Conservation (phyloP, 2,329 filamentous ascomycete species). For the Sclerotinia glacialis region DNA sequence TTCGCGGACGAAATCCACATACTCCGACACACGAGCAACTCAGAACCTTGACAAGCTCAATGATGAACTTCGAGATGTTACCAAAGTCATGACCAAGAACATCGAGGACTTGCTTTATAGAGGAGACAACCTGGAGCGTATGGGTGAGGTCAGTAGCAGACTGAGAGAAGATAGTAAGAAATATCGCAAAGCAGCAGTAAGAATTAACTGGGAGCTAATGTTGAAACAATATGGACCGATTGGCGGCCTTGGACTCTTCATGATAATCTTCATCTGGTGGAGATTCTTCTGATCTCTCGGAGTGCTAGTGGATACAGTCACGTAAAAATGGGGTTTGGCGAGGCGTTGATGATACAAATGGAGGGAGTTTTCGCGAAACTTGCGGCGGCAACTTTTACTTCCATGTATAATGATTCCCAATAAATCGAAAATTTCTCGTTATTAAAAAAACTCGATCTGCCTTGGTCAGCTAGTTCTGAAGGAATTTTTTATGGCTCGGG, state of each 20-base stretch:
- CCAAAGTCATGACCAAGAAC: constrained; percentile 99
- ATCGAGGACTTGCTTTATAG: constrained; percentile 96
- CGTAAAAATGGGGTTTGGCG: neutral
- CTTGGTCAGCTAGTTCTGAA: neutral
- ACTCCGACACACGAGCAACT: constrained; percentile 85
- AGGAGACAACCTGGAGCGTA: constrained; percentile 89
- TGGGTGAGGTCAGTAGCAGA: constrained; percentile 90
- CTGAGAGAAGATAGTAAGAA: constrained; percentile 91
- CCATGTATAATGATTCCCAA: constrained; percentile 25
- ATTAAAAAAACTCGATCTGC: neutral
- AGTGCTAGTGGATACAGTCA: neutral
- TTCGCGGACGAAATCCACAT: constrained; percentile 85
- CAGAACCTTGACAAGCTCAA: constrained; percentile 95
- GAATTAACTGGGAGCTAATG: constrained; percentile 97
- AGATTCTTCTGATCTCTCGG: constrained; percentile 69
- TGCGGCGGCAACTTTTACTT: neutral
- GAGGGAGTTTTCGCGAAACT: constrained; percentile 8
- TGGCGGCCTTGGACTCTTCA: constrained; percentile 74
- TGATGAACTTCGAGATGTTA: constrained; percentile 95
- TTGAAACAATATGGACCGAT: constrained; percentile 96
- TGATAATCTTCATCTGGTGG: constrained; percentile 87
- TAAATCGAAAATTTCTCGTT: constrained; percentile 11
- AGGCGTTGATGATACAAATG: constrained; percentile 19
- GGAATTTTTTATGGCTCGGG: neutral
- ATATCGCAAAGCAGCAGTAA: constrained; percentile 86